phyloP scores from a whole-genome alignment of 495 filamentous ascomycete genomes.

The Tuber indicum region DNA sequence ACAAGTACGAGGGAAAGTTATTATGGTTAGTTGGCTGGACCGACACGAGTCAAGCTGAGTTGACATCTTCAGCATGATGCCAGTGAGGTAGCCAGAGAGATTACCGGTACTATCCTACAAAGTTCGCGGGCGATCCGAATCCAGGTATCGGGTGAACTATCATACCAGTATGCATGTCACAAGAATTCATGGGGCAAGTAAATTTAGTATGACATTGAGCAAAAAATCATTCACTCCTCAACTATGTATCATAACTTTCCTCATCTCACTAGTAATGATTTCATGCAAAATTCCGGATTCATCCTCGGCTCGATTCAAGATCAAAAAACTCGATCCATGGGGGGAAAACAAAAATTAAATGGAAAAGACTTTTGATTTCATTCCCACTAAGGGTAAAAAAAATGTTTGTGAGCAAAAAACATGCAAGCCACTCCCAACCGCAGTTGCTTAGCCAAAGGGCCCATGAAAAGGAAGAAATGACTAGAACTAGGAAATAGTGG shows the following conservation, averaged over 20 bases:
- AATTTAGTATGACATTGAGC: too few species aligned
- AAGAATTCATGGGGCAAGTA: too few species aligned
- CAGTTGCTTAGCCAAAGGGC: neutral
- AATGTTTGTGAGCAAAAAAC: neutral
- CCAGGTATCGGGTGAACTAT: neutral
- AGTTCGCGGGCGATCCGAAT: neutral
- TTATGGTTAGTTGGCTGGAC: neutral
- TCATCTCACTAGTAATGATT: too few species aligned
- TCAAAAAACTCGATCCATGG: neutral
- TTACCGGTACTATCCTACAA: neutral
- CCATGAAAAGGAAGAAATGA: neutral
- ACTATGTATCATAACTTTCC: too few species aligned
- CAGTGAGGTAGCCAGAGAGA: neutral
- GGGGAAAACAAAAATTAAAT: neutral
- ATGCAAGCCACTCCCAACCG: slow-evolving; percentile 1
- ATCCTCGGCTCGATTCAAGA: too few species aligned
- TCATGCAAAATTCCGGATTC: too few species aligned
- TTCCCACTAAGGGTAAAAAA: neutral
- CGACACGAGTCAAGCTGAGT: neutral
- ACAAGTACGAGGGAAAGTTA: too few species aligned
- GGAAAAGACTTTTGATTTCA: neutral
- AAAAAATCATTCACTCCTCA: too few species aligned
- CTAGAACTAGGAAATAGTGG: slow-evolving; percentile 5
- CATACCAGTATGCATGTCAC: too few species aligned
- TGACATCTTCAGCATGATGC: neutral